Evolutionary conservation across 495 filamentous ascomycete genomes (phyloP).

Genomic region (Podospora appendiculata): DNA sequence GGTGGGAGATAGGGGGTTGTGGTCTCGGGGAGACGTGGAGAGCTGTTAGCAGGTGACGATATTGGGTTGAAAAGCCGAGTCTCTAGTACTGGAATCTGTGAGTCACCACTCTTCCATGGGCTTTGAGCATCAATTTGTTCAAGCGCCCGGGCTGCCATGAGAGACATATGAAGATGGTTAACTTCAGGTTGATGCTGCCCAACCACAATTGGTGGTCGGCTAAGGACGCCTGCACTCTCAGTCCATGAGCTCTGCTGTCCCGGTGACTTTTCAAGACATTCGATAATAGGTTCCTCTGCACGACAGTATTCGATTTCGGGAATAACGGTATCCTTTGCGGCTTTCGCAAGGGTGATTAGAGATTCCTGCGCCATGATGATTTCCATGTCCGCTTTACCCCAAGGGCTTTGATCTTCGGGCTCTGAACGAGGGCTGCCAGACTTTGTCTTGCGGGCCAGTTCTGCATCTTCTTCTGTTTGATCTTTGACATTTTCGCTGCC

Average conservation of each 20-base stretch:
- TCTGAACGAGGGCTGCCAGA: background rate
- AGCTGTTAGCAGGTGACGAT: conserved; percentile 12
- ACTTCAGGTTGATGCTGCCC: too few species aligned
- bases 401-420: background rate
- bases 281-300: background rate
- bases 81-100: conserved; percentile 6
- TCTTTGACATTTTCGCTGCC: background rate
- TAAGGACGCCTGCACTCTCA: background rate
- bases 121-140: conserved; percentile 5
- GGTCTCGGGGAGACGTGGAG: conserved; percentile 1
- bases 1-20: background rate
- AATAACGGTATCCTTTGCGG: background rate
- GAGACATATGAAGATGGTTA: background rate
- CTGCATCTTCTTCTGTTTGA: background rate
- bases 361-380: background rate
- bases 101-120: conserved; percentile 16
- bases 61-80: conserved; percentile 1
- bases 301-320: background rate
- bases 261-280: background rate
- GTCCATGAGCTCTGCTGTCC: conserved; percentile 7
- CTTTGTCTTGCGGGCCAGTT: background rate
- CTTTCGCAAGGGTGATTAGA: background rate
- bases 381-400: background rate
- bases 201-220: too few species aligned
- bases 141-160: background rate